phyloP scores from a whole-genome alignment of 257 asterid species.

The Ilex asprella region DNA sequence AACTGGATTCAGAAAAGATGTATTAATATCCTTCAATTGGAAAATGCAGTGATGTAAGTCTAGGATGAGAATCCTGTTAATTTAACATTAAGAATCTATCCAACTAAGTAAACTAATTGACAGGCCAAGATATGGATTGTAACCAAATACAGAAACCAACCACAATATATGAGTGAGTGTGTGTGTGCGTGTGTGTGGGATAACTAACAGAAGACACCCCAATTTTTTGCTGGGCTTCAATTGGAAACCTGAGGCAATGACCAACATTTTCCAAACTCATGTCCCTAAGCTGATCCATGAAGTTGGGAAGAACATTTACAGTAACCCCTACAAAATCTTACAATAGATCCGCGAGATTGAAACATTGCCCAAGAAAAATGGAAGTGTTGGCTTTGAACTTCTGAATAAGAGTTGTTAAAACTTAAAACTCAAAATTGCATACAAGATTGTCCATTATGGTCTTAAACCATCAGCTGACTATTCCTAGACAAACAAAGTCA shows the following conservation, averaged over 20 bases:
- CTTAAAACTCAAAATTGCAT: not conserved
- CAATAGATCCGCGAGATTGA: not conserved
- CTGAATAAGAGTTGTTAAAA: not conserved
- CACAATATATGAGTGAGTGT: too few species aligned
- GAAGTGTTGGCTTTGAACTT: not conserved
- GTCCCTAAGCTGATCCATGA: not conserved
- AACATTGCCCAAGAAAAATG: not conserved
- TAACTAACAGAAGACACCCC: too few species aligned
- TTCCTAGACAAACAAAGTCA: not conserved
- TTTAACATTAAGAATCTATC: too few species aligned
- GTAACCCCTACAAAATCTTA: not conserved
- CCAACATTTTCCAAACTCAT: not conserved
- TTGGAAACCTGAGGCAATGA: not conserved
- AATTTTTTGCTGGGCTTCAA: too few species aligned
- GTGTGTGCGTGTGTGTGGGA: too few species aligned
- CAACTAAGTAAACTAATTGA: too few species aligned
- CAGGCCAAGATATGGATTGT: too few species aligned
- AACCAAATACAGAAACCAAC: too few species aligned
- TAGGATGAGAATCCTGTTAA: too few species aligned
- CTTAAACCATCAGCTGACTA: slow-evolving; percentile 1
- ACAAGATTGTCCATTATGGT: not conserved
- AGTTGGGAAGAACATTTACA: not conserved
- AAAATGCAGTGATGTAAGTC: too few species aligned
- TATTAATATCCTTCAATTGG: not conserved
- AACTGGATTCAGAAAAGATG: slow-evolving; percentile 41